Base-by-base conservation (phyloP, 2,329 filamentous ascomycete genomes). In the Pseudomassariella vexata region DNA sequence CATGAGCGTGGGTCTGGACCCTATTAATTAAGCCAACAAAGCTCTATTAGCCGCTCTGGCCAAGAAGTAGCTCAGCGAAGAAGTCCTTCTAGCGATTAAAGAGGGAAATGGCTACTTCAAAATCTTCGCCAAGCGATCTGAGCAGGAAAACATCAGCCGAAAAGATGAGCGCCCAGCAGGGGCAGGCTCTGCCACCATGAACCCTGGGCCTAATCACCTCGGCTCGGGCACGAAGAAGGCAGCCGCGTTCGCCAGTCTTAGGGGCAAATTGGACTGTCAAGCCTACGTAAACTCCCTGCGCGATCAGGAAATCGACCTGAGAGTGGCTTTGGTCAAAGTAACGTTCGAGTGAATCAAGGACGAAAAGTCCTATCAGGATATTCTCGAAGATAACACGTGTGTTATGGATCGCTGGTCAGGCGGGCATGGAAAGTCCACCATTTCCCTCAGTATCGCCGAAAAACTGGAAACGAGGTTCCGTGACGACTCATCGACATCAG, bases 391-490 rank as follows among this genome's bases (percentile, higher is more conserved):
- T 4, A 21, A 19, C 9, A 22, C 23, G 18, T 4, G 11, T 34
- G 5, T 19, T 28, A 8, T 28, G 24, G 18, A 18, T 27, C n/a
- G n/a, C 31, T 6, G 31, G 31, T 4, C 24, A 10, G 4, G 10
- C 17, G 7, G 30, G 31, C 11, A 34, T 34, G 31, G 31, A 9
- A 34, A 28, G 24, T 20, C 31, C n/a, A 34, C 19, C 11, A 9
- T 34, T 9, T 34, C 24, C 11, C 12, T 28, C 11, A 19, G 16
- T n/a, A 19, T 27, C 19, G 19, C 7, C 10, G 31, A 21, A 14
- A 9, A 24, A n/a, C 17, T 27, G 6, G n/a, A 11, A 14, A 5
- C 9, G 25, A 15, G 5, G n/a, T 34, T 20, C n/a, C 11, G n/a
- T 26, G 30, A 20, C 18, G 17, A 34, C 24, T 4, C 24, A 11